Conservation (phyloP, 768 basidiomycete genomes). For the Rickenella mellea region DNA sequence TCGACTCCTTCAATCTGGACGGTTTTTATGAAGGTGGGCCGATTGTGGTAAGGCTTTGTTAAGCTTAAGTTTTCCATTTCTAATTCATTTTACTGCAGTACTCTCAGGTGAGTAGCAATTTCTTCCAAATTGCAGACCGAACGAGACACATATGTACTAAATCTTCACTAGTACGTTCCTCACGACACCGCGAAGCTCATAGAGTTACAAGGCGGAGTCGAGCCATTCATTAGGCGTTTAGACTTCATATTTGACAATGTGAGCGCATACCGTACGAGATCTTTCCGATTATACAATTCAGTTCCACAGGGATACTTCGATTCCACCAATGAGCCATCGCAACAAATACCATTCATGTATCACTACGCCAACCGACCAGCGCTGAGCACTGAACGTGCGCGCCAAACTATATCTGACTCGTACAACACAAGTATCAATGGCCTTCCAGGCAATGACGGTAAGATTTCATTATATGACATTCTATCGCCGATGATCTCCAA, state of each 20-base stretch:
- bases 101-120: neutral
- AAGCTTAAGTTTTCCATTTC: neutral
- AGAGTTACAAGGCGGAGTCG: conserved; percentile 4
- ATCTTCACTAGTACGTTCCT: conserved; percentile 4
- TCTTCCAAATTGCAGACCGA: too few species aligned
- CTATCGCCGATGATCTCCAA: neutral
- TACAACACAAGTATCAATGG: conserved; percentile 2
- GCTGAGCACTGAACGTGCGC: conserved; percentile 2
- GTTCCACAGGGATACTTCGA: conserved; percentile 2
- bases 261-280: neutral
- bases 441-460: conserved; percentile 5
- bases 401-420: neutral
- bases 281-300: neutral
- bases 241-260: conserved; percentile 4
- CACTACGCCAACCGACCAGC: conserved; percentile 4
- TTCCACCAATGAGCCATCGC: conserved; percentile 4
- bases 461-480: neutral
- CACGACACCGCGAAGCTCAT: conserved; percentile 6
- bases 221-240: conserved; percentile 3
- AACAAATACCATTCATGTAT: conserved; percentile 5
- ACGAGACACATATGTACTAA: neutral
- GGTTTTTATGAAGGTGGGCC: conserved; percentile 3
- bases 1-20: conserved; percentile 1
- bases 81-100: neutral
- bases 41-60: conserved; percentile 1